Percentiles rank a stretch among this genome's conserved stretches.
Evolutionary conservation across 2,329 filamentous ascomycete genomes (phyloP).

Genomic region (Lecanosticta acicola): DNA sequence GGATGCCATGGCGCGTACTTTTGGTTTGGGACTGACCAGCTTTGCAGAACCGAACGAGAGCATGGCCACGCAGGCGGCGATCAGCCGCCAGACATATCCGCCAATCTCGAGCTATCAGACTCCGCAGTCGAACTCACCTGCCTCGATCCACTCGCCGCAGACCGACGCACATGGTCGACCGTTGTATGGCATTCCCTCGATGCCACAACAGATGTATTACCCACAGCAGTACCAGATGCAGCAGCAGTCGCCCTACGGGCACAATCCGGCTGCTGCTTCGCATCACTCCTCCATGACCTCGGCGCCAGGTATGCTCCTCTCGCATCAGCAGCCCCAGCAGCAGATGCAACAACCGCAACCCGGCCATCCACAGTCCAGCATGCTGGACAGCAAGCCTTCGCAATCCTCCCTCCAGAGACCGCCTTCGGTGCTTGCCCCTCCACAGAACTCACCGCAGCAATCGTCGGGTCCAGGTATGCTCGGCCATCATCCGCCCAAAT

Average conservation of each 20-base stretch:
- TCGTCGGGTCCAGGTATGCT: slow-evolving; percentile 30
- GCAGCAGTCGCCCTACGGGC: slow-evolving; percentile 49
- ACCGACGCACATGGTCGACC: slow-evolving; percentile 81
- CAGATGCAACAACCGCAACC: slow-evolving; percentile 22
- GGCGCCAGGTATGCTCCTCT: slow-evolving; percentile 48
- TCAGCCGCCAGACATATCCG: slow-evolving; percentile 66
- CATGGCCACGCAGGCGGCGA: slow-evolving; percentile 59
- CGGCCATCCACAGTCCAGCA: slow-evolving; percentile 22
- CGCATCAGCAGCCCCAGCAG: slow-evolving; percentile 41
- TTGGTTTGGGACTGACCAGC: slow-evolving; percentile 45
- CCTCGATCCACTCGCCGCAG: slow-evolving; percentile 84
- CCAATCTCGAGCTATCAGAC: slow-evolving; percentile 78
- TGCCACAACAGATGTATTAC: slow-evolving; percentile 81
- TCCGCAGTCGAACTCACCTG: slow-evolving; percentile 89
- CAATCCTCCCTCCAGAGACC: slow-evolving; percentile 23
- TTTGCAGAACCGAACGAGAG: slow-evolving; percentile 65
- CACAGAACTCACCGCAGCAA: slow-evolving; percentile 27
- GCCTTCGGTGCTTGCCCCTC: slow-evolving; percentile 22
- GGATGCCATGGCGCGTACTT: slow-evolving; percentile 20
- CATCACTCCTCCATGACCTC: slow-evolving; percentile 52
- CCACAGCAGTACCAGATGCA: slow-evolving; percentile 44
- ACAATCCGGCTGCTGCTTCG: slow-evolving; percentile 47
- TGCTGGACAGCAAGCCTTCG: slow-evolving; percentile 25
- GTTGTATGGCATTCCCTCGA: slow-evolving; percentile 80
- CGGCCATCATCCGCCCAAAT: slow-evolving; percentile 15